Evolutionary conservation across 2,329 filamentous ascomycete genomes (phyloP).

Genomic region (Harringtonia lauricola): DNA sequence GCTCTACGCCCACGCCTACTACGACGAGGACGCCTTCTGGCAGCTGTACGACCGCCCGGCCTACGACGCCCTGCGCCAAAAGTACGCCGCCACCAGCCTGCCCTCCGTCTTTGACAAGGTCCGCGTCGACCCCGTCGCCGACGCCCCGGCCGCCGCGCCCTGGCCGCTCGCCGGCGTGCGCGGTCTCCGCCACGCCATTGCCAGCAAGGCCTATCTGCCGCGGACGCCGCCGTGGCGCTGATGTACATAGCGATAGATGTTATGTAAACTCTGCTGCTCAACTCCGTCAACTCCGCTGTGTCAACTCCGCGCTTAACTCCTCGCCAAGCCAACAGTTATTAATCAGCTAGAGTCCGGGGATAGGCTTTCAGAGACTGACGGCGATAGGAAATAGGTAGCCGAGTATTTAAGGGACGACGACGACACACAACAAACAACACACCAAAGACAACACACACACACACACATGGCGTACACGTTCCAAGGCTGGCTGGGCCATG

Average conservation of each 20-base stretch:
- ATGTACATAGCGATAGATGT: too few relatives aligned
- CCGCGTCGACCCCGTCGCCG: conserved; percentile 17
- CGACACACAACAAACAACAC: too few relatives aligned
- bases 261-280: too few relatives aligned
- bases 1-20: conserved; percentile 81
- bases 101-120: conserved; percentile 65
- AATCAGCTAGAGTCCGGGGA: too few relatives aligned
- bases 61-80: conserved; percentile 50
- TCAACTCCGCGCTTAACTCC: too few relatives aligned
- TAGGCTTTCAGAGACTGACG: too few relatives aligned
- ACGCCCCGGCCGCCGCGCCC: not conserved
- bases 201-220: conserved; percentile 43
- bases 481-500: conserved; percentile 38
- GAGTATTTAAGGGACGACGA: too few relatives aligned
- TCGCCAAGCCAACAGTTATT: too few relatives aligned
- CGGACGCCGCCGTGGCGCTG: conserved; percentile 18
- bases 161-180: conserved; percentile 46
- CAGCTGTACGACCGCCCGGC: conserved; percentile 40
- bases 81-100: conserved; percentile 50
- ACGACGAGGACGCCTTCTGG: conserved; percentile 64
- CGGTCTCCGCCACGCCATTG: conserved; percentile 48
- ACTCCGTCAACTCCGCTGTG: too few relatives aligned
- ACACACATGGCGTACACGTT: conserved; percentile 28
- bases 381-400: too few relatives aligned
- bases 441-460: not conserved